Conservation (phyloP, 306 rosid genomes). For the Quercus wislizeni region DNA sequence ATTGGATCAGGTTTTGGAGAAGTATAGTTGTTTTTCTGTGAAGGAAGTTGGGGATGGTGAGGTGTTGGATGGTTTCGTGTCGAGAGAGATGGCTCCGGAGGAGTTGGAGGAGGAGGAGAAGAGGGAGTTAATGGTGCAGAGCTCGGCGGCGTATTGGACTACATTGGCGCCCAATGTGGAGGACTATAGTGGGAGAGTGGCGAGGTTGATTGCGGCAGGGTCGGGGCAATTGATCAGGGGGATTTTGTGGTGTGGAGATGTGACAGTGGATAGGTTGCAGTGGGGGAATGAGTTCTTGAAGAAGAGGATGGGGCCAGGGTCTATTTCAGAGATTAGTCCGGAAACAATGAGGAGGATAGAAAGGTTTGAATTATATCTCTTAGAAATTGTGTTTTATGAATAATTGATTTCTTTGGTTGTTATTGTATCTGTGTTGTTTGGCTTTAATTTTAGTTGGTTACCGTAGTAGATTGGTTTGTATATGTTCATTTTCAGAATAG, state of each 20-base stretch:
- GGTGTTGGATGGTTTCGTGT: constrained; percentile 49
- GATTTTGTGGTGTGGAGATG: constrained; percentile 83
- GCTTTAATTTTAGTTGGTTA: background rate
- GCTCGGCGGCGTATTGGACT: constrained; percentile 82
- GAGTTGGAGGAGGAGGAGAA: constrained; percentile 39
- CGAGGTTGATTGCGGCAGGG: constrained; percentile 72
- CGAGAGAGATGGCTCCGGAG: constrained; percentile 46
- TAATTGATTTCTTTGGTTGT: background rate
- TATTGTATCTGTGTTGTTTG: background rate
- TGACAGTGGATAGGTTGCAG: constrained; percentile 72
- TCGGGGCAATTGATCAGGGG: constrained; percentile 82
- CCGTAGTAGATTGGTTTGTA: background rate
- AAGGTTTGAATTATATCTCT: constrained; percentile 32
- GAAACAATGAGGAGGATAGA: constrained; percentile 40
- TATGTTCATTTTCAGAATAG: no score
- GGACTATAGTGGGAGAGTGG: constrained; percentile 59
- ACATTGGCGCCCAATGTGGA: constrained; percentile 92
- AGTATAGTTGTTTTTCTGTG: constrained; percentile 58
- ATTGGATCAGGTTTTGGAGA: constrained; percentile 56
- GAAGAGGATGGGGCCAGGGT: constrained; percentile 47
- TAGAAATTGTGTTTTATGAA: background rate
- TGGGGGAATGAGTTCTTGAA: constrained; percentile 79
- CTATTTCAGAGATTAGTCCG: constrained; percentile 51
- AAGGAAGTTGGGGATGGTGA: constrained; percentile 50
- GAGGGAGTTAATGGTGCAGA: constrained; percentile 43